These are phyloP conservation scores for Monosporascus sp. DNA, from an alignment of 2,329 filamentous ascomycete genomes.

Conservation along the genomic window DNA sequence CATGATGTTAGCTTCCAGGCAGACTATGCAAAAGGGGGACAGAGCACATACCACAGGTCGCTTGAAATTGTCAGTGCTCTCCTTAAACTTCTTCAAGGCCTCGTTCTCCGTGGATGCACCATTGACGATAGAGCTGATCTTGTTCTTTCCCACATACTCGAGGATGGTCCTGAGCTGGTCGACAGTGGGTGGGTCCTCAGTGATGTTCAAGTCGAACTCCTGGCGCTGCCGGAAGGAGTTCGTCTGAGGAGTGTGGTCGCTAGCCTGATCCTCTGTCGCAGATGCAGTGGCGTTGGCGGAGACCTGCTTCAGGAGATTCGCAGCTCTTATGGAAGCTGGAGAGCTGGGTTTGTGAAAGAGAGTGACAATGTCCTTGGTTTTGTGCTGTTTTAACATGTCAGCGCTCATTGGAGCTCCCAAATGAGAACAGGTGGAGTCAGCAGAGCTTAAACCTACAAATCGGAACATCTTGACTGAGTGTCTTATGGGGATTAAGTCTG, in stretches of 20 bases:
- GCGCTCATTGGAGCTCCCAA: background rate
- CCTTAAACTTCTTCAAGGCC: slow-evolving; percentile 72
- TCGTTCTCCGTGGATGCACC: slow-evolving; percentile 71
- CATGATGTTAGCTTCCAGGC: slow-evolving; percentile 16
- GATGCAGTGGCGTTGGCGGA: slow-evolving; percentile 62
- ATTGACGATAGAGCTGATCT: slow-evolving; percentile 58
- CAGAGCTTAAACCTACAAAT: slow-evolving; percentile 33
- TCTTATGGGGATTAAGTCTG: background rate
- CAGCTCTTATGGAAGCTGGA: slow-evolving; percentile 66
- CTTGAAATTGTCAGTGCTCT: slow-evolving; percentile 62
- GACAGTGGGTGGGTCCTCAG: slow-evolving; percentile 70
- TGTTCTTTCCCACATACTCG: slow-evolving; percentile 66
- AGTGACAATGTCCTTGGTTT: slow-evolving; percentile 84
- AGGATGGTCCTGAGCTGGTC: slow-evolving; percentile 82
- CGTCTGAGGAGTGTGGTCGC: slow-evolving; percentile 57
- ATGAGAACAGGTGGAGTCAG: background rate
- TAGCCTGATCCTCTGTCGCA: slow-evolving; percentile 70
- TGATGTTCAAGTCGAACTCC: slow-evolving; percentile 83
- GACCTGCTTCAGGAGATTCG: slow-evolving; percentile 73
- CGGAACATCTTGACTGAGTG: slow-evolving; percentile 39
- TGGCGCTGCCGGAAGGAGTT: slow-evolving; percentile 42
- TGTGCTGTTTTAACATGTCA: slow-evolving; percentile 46
- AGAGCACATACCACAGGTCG: slow-evolving; percentile 64
- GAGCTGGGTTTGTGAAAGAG: slow-evolving; percentile 85
- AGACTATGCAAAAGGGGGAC: background rate